Evolutionary conservation across 2,329 filamentous ascomycete genomes (phyloP), one percentile per base, ranked within the genome.

Genomic region (Lecanicillium sp.): DNA sequence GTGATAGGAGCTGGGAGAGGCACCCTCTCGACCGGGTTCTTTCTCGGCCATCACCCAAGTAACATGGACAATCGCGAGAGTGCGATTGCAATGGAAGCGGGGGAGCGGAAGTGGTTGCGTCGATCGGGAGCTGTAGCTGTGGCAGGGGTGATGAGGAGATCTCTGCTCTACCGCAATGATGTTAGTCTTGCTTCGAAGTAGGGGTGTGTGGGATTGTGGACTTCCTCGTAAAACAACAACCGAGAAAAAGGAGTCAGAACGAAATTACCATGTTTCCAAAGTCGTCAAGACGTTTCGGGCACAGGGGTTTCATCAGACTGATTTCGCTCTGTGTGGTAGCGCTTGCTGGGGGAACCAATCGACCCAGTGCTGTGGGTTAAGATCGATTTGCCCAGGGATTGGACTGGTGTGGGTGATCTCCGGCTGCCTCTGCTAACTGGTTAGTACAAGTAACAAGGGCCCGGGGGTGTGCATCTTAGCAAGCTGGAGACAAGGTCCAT

Each of bases 251-350:
- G 40, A 44, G 39, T 49, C 39, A 49, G 44, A 49, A 49, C 14
- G 40, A 49, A 33, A 49, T 44, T 39, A 26, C 35, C 47, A 44
- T 44, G 47, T 49, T 49, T 38, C 17, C 37, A 40, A 32, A 39
- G 44, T 47, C 44, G 36, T 26, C 36, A 33, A 40, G 27, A 26
- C 20, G 27, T 21, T 45, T 47, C 15, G 41, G 30, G 9, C 12
- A 20, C 21, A 4, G 35, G 7, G 19, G 32, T 11, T 33, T 36
- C 46, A 49, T 38, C 39, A 29, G 26, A 19, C 12, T 26, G 44
- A 24, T 9, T 9, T 14, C 26, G 27, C 8, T 35, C 9, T 26
- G 35, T 26, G 15, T 6, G n/a, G 14, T 19, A 19, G 29, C 19
- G 17, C 24, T 9, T 26, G n/a, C 17, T 17, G 21, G 24, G 12